phyloP scores from a whole-genome alignment of 2,329 filamentous ascomycete species.

The Didymosphaeria variabile region DNA sequence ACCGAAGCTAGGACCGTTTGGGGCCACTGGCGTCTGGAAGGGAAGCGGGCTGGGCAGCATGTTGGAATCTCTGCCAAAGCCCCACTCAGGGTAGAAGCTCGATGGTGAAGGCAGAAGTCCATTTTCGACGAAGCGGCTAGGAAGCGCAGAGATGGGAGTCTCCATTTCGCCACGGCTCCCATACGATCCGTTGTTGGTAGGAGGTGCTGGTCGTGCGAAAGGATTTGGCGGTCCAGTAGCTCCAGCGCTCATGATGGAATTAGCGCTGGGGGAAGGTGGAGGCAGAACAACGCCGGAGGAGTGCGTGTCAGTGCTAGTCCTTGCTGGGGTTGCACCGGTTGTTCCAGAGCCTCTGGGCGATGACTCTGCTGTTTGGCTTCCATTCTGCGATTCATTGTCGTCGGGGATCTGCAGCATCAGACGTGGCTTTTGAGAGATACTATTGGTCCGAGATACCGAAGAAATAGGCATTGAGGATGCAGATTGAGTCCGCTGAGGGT shows the following conservation, averaged over 20 bases:
- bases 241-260: constrained; percentile 85
- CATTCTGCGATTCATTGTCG: constrained; percentile 78
- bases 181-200: constrained; percentile 63
- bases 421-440: constrained; percentile 69
- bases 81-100: constrained; percentile 93
- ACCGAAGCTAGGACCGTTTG: constrained; percentile 55
- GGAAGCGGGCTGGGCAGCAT: constrained; percentile 92
- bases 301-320: constrained; percentile 62
- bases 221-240: constrained; percentile 94
- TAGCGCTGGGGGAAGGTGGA: constrained; percentile 89
- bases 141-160: constrained; percentile 92
- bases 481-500: constrained; percentile 61
- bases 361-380: constrained; percentile 77
- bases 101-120: constrained; percentile 90
- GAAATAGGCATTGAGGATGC: constrained; percentile 74
- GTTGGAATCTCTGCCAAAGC: constrained; percentile 79
- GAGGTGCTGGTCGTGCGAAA: constrained; percentile 86
- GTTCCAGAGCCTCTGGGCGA: constrained; percentile 69
- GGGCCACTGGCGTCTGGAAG: constrained; percentile 80
- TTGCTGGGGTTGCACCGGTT: constrained; percentile 66
- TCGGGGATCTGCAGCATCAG: constrained; percentile 96
- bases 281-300: constrained; percentile 81
- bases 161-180: constrained; percentile 59
- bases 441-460: constrained; percentile 75
- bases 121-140: constrained; percentile 87